These are phyloP conservation scores for Lasiodiplodia sp. DNA, from an alignment of 2,329 filamentous ascomycete species.

Conservation along the genomic window DNA sequence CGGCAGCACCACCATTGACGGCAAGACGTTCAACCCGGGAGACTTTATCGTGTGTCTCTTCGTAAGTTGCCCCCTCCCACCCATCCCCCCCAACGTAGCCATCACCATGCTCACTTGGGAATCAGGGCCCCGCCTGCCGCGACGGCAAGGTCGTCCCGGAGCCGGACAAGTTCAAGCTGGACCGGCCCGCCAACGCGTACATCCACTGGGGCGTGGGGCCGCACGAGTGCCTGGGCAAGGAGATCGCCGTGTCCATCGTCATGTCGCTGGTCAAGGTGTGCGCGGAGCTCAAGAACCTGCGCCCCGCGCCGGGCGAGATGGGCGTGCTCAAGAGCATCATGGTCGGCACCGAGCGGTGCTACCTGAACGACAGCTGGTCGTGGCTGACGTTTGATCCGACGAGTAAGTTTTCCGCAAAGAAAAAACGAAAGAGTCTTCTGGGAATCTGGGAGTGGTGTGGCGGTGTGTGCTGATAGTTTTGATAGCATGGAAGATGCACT, in stretches of 20 bases:
- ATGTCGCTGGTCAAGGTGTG: conserved; percentile 52
- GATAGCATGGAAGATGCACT: conserved; percentile 31
- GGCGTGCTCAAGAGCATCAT: conserved; percentile 56
- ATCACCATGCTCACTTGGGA: not conserved
- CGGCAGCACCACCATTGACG: conserved; percentile 41
- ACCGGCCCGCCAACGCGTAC: conserved; percentile 51
- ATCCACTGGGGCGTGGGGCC: conserved; percentile 56
- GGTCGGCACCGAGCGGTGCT: conserved; percentile 47
- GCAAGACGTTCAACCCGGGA: conserved; percentile 50
- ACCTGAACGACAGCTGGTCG: conserved; percentile 59
- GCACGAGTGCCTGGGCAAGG: conserved; percentile 56
- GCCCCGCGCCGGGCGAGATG: conserved; percentile 56
- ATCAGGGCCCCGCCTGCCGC: conserved; percentile 43
- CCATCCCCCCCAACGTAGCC: too few relatives aligned
- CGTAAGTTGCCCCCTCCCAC: conserved; percentile 35
- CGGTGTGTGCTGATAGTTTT: too few relatives aligned
- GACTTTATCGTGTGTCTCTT: conserved; percentile 49
- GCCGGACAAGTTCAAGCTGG: conserved; percentile 52
- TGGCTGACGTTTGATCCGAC: conserved; percentile 55
- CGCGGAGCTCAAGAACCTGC: conserved; percentile 54
- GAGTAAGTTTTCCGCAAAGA: conserved; percentile 48
- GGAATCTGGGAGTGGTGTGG: too few relatives aligned
- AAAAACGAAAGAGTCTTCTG: too few relatives aligned
- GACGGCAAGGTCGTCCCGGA: conserved; percentile 49
- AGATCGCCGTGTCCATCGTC: conserved; percentile 53